These are phyloP conservation scores for Trichoderma citrinoviride DNA, from an alignment of 2,329 filamentous ascomycete genomes.

Conservation along the genomic window DNA sequence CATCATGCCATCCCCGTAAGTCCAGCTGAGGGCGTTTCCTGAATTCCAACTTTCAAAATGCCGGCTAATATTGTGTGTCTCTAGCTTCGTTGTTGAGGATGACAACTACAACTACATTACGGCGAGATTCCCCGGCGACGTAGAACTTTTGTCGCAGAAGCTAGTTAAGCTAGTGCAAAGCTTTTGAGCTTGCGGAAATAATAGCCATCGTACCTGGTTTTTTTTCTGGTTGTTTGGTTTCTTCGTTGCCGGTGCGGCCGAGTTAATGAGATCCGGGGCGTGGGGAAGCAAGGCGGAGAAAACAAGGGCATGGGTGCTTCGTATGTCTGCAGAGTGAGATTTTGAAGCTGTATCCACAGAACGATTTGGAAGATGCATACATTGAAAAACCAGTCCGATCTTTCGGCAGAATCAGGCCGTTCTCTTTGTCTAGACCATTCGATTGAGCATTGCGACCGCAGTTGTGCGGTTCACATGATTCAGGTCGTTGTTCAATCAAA, in stretches of 20 bases:
- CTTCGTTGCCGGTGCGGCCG: not conserved
- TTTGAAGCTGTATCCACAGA: conserved; percentile 6
- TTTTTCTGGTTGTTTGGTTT: not conserved
- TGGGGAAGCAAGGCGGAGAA: conserved; percentile 4
- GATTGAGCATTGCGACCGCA: not conserved
- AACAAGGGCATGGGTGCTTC: not conserved
- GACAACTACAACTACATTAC: conserved; percentile 50
- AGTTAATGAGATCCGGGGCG: not conserved
- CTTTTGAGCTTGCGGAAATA: not conserved
- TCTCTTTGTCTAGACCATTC: not conserved
- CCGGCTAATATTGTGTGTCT: not conserved
- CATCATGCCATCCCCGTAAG: conserved; percentile 43
- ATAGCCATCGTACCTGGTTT: not conserved
- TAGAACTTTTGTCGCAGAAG: conserved; percentile 30
- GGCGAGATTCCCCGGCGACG: conserved; percentile 46
- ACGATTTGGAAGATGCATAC: not conserved
- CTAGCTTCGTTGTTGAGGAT: conserved; percentile 49
- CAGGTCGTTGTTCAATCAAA: not conserved
- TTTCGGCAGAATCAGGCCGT: not conserved
- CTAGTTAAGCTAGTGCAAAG: conserved; percentile 21
- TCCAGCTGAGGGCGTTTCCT: conserved; percentile 19
- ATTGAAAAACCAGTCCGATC: no score
- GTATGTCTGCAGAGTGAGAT: conserved; percentile 9
- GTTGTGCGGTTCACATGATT: not conserved
- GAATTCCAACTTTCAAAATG: not conserved